Base-by-base conservation (phyloP, 148 eudicot genomes). In the Amaranthus hypochondriacus region DNA sequence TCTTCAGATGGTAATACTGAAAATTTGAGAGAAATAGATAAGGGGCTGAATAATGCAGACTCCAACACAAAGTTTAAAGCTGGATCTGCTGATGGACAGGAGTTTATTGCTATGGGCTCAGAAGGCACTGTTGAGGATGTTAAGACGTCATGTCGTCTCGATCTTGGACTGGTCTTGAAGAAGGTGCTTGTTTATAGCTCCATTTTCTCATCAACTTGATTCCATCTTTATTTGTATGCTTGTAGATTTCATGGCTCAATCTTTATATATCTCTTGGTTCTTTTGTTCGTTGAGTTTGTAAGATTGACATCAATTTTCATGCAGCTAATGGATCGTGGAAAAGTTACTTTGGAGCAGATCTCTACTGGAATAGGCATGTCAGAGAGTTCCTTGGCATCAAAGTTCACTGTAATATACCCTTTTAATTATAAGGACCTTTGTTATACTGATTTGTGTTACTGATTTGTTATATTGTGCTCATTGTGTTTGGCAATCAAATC, bases 321-420 rank as follows among this genome's bases (percentile, higher is more conserved):
- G 63, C 85, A 94, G 98, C 84, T 94, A 57, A 76, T 88, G 81
- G 96, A 92, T 66, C 82, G 83, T 58, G 92, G 91, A 70, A 89
- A 90, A 85, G 88, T 91, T 62, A 80, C 75, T 73, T 70, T 90
- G 81, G 76, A 83, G 69, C 93, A 88, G 80, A 75, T 94, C 56
- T 93, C 97, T 68, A 69, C 87, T 39, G 90, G 90, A 58, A 84
- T 87, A 57, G 91, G 92, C 72, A 78, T 86, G 48, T 77, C 92
- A 15, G 83, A 83, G 58, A 90, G 84, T 82, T 83, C 75, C 62
- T 76, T 94, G 85, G 80, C 92, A 44, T 78, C 89, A 57, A 76
- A 70, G 62, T 83, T 92, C 76, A 68, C 82, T 73, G 98, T 93
- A 93, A 87, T 86, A 47, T 67, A 71, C 56, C 8, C 62, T 75